Evolutionary conservation across 2,329 filamentous ascomycete genomes (phyloP), one percentile per base, ranked within the genome.

Genomic region (Aspergillus japonicus): DNA sequence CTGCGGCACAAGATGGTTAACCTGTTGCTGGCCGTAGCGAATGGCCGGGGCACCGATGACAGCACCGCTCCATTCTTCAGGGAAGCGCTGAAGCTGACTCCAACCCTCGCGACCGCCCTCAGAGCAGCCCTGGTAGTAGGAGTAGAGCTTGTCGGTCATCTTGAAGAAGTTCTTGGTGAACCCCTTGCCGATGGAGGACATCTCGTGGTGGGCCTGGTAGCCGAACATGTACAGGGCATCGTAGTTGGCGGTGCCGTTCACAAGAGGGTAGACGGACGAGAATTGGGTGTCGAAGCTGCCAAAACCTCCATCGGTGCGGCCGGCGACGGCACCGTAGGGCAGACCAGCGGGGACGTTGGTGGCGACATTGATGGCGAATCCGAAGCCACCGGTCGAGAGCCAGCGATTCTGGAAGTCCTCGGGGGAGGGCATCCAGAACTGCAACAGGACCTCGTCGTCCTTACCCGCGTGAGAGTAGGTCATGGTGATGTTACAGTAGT

Each of bases 81-180:
- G 69, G 63, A 77, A 84, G 16, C 81, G 78, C 68, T 85, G 82
- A 2, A 82, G 72, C 68, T 84, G 82, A 59, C 73, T 77, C 78
- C 78, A 78, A 14, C 80, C 82, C 69, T 84, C 79, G 47, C 82
- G 77, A 0, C 81, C 83, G 19, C 82, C 82, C 55, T 85, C 82
- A 11, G 81, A 84, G 69, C 83, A 85, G 3, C 81, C 82, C 61
- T 83, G 77, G 63, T 81, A 85, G 71, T 84, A 85, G 4, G 81
- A 70, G 53, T 74, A 74, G 47, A 74, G n/a, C 59, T 71, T 74
- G 24, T 62, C 56, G 29, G 61, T 59, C 52, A 67, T 54, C 48
- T 68, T 71, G 66, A 78, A 82, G 67, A 81, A 75, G 12, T 72
- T 74, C 49, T 71, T 72, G 4, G 79, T 75, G 39, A 81, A 72